phyloP scores from a whole-genome alignment of 2,329 filamentous ascomycete genomes.

The Hypoxylon rubiginosum region DNA sequence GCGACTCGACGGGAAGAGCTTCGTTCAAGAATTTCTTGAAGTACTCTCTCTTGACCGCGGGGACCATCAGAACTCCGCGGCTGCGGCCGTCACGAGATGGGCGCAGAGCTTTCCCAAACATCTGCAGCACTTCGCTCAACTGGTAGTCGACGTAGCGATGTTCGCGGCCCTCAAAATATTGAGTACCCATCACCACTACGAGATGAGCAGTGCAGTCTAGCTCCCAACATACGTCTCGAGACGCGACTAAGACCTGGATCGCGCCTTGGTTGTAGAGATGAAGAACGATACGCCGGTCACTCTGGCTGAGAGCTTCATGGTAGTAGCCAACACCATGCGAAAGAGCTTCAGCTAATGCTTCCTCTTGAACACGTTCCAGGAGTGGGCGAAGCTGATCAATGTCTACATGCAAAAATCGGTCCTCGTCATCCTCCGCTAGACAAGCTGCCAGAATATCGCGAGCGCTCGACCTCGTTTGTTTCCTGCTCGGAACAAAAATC shows the following conservation, averaged over 20 bases:
- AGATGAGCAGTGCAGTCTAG: conserved; percentile 88
- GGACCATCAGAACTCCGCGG: conserved; percentile 96
- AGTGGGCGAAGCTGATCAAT: conserved; percentile 85
- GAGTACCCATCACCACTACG: conserved; percentile 96
- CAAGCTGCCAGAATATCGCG: conserved; percentile 90
- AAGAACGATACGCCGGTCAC: conserved; percentile 93
- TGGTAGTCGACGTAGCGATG: conserved; percentile 98
- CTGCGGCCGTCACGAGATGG: conserved; percentile 83
- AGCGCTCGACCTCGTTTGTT: conserved; percentile 90
- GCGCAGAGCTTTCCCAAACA: conserved; percentile 94
- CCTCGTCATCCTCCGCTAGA: conserved; percentile 89
- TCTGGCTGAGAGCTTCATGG: conserved; percentile 90
- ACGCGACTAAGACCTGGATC: conserved; percentile 83
- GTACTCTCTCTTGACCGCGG: conserved; percentile 93
- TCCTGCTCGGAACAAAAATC: conserved; percentile 91
- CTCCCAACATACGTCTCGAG: conserved; percentile 96
- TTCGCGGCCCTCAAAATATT: conserved; percentile 96
- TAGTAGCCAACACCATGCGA: conserved; percentile 97
- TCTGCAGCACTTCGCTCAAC: conserved; percentile 92
- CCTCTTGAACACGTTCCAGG: conserved; percentile 86
- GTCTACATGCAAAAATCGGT: conserved; percentile 90
- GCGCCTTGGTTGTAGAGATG: conserved; percentile 91
- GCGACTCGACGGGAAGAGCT: conserved; percentile 93
- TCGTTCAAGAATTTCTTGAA: conserved; percentile 99
- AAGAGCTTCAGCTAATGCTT: conserved; percentile 87